phyloP scores from a whole-genome alignment of 83 land plant genomes.

The Isoetes engelmannii region DNA sequence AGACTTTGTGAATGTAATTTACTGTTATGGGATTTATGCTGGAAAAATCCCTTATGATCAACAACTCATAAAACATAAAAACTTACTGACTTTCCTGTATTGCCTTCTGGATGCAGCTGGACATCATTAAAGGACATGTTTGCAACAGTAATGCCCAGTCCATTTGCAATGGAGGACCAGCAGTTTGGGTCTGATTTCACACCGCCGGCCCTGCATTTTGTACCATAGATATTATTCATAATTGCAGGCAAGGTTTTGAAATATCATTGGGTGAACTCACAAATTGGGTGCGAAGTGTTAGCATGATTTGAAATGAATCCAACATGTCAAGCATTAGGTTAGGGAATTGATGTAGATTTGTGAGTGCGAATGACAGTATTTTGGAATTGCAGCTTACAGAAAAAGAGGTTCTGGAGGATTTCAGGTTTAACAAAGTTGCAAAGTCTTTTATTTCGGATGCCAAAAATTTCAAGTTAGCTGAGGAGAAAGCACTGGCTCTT shows the following conservation, averaged over 20 bases:
- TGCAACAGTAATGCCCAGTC: neutral
- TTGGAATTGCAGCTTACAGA: slow-evolving; percentile 2
- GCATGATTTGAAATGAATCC: too few relatives aligned
- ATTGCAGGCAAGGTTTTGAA: too few relatives aligned
- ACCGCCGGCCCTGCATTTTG: too few relatives aligned
- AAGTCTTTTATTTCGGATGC: neutral
- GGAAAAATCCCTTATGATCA: too few relatives aligned
- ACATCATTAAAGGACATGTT: neutral
- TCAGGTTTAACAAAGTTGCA: neutral
- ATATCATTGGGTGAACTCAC: too few relatives aligned
- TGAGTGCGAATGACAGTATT: neutral
- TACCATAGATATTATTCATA: too few relatives aligned
- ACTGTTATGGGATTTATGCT: too few relatives aligned
- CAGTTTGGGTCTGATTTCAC: slow-evolving; percentile 1
- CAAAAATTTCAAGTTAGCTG: neutral
- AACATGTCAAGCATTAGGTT: too few relatives aligned
- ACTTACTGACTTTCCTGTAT: too few relatives aligned
- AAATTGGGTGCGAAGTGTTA: too few relatives aligned
- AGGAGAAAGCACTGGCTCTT: neutral
- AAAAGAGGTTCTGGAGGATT: neutral
- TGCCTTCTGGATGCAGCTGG: neutral
- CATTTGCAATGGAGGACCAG: neutral
- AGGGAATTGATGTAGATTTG: neutral
- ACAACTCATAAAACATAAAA: too few relatives aligned
- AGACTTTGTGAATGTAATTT: too few relatives aligned